Percentiles rank a stretch among this genome's conserved stretches.
phyloP scores from a whole-genome alignment of 805 yeast species.

The Debaryomyces hansenii region DNA sequence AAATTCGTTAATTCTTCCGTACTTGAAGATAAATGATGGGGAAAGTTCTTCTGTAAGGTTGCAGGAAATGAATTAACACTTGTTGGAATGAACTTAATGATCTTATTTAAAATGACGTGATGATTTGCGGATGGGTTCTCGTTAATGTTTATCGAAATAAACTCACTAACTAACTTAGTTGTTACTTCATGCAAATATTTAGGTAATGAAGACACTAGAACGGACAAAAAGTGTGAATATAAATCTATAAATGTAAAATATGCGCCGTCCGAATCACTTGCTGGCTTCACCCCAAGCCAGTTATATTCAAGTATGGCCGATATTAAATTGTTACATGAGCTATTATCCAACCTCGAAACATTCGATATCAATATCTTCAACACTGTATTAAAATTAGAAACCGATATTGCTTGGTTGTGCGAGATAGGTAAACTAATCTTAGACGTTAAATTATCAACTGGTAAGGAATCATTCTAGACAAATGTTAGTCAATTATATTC shows the following conservation, averaged over 20 bases:
- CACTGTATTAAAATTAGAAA: constrained; percentile 52
- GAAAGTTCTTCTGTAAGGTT: constrained; percentile 62
- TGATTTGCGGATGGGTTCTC: constrained; percentile 26
- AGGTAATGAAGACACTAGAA: constrained; percentile 82
- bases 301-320: constrained; percentile 60
- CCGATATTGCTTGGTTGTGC: constrained; percentile 54
- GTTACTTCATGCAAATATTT: constrained; percentile 90
- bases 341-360: constrained; percentile 65
- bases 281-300: constrained; percentile 51
- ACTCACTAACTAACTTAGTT: constrained; percentile 62
- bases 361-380: constrained; percentile 62
- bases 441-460: constrained; percentile 58
- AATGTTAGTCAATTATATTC: constrained; percentile 18
- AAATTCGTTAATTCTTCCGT: constrained; percentile 58
- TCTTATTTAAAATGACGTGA: constrained; percentile 64
- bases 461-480: constrained; percentile 47
- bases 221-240: constrained; percentile 71
- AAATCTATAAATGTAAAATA: constrained; percentile 40
- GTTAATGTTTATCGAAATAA: constrained; percentile 28
- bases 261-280: constrained; percentile 13
- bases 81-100: constrained; percentile 79
- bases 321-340: constrained; percentile 52
- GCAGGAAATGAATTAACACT: constrained; percentile 64
- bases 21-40: constrained; percentile 69
- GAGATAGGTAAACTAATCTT: constrained; percentile 55